Conservation (phyloP, 257 asterid species). For the Capsicum pubescens region DNA sequence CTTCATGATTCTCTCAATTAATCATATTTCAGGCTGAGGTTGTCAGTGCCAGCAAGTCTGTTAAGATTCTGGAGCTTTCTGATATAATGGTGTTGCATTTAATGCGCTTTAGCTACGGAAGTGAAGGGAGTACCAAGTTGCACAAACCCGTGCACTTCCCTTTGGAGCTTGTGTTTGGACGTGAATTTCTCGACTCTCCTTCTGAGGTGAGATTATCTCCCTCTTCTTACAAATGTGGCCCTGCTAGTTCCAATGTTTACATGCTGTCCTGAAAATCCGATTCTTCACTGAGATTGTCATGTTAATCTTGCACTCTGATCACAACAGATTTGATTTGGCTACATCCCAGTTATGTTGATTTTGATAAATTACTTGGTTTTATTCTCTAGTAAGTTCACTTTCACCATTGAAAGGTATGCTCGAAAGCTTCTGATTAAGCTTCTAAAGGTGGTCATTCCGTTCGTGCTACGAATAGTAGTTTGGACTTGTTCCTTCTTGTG, state of each 20-base stretch:
- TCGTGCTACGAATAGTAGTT: neutral
- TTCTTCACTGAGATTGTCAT: conserved; percentile 22
- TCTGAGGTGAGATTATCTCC: conserved; percentile 55
- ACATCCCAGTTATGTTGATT: neutral
- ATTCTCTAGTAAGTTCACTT: conserved; percentile 13
- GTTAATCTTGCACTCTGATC: neutral
- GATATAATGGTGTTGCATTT: conserved; percentile 77
- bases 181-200: conserved; percentile 69
- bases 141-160: conserved; percentile 77
- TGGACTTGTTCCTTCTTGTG: conserved; percentile 13
- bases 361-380: conserved; percentile 18
- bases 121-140: conserved; percentile 76
- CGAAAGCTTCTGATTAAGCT: conserved; percentile 5
- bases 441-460: neutral
- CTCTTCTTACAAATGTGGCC: neutral
- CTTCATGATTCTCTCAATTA: neutral
- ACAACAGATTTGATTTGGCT: neutral
- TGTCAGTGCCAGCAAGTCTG: conserved; percentile 78
- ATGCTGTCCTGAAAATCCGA: neutral
- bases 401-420: conserved; percentile 1
- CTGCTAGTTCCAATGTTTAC: neutral
- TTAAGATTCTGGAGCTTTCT: conserved; percentile 71
- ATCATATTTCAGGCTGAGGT: conserved; percentile 64
- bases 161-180: conserved; percentile 70
- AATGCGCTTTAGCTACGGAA: conserved; percentile 88